phyloP scores from a whole-genome alignment of 495 filamentous ascomycete genomes.

The Neurospora discreta region DNA sequence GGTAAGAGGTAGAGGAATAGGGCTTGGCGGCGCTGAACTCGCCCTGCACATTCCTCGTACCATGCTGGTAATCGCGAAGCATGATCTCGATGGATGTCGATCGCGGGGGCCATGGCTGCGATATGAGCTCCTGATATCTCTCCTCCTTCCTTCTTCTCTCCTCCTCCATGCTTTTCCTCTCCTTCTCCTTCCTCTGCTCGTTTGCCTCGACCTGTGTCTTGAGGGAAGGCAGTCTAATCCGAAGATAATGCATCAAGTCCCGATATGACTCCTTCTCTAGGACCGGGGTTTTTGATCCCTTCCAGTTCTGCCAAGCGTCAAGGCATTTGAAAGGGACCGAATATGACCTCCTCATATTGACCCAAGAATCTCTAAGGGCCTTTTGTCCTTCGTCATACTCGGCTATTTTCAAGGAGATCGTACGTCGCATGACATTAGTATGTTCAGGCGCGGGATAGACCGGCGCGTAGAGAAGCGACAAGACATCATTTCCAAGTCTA shows the following conservation, averaged over 20 bases:
- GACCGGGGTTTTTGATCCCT: neutral
- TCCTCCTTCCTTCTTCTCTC: no score
- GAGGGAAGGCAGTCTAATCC: fast-evolving
- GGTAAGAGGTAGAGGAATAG: neutral
- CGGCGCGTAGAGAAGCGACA: neutral
- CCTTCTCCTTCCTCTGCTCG: neutral
- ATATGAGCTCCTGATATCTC: no score
- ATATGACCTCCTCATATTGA: neutral
- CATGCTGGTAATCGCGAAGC: no score
- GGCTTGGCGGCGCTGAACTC: neutral
- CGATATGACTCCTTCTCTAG: neutral
- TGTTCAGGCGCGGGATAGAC: neutral
- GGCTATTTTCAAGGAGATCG: no score
- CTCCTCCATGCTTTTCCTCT: no score
- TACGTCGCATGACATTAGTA: neutral
- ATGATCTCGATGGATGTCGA: no score
- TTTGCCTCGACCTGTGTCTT: fast-evolving
- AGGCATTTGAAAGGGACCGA: neutral
- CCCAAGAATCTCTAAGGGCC: neutral
- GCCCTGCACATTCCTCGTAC: neutral
- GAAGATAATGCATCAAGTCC: neutral
- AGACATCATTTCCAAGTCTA: no score
- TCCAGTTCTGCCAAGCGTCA: neutral
- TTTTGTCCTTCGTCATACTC: neutral
- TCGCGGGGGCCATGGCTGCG: no score